Evolutionary conservation across 139 green algal genomes (phyloP).

Genomic region (Raphidocelis subcapitata): DNA sequence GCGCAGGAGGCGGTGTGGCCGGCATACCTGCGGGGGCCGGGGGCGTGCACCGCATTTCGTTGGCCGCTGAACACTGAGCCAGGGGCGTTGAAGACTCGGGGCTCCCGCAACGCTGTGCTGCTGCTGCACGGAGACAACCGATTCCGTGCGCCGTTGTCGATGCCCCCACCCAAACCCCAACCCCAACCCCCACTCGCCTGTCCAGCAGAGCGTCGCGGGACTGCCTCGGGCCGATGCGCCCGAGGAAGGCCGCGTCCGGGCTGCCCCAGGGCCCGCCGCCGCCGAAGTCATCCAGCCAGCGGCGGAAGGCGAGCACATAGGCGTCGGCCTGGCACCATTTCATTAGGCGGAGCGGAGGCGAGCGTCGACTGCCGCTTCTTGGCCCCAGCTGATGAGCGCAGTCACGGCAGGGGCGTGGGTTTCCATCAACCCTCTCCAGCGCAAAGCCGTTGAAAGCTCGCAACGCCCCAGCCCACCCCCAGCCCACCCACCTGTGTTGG

Average conservation of each 20-base stretch:
- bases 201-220: constrained; percentile 28
- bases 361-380: too few relatives aligned
- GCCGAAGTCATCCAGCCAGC: constrained; percentile 27
- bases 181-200: not conserved
- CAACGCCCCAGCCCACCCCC: not conserved
- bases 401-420: too few relatives aligned
- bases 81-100: too few relatives aligned
- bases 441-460: too few relatives aligned
- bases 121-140: too few relatives aligned
- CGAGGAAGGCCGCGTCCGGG: constrained; percentile 6
- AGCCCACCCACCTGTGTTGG: constrained; percentile 2
- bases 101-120: too few relatives aligned
- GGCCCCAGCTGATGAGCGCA: too few relatives aligned
- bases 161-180: too few relatives aligned
- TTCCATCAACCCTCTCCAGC: too few relatives aligned
- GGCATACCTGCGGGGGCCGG: not conserved
- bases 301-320: constrained; percentile 26
- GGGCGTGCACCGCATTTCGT: not conserved
- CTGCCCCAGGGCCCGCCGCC: constrained; percentile 31
- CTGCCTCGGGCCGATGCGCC: constrained; percentile 13
- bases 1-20: constrained; percentile 4
- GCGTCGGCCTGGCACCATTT: constrained; percentile 12
- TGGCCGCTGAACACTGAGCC: too few relatives aligned
- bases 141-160: too few relatives aligned
- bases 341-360: not conserved